Evolutionary conservation across 768 basidiomycete genomes (phyloP), one percentile per base, ranked within the genome.

Genomic region (Boletus insuetus): DNA sequence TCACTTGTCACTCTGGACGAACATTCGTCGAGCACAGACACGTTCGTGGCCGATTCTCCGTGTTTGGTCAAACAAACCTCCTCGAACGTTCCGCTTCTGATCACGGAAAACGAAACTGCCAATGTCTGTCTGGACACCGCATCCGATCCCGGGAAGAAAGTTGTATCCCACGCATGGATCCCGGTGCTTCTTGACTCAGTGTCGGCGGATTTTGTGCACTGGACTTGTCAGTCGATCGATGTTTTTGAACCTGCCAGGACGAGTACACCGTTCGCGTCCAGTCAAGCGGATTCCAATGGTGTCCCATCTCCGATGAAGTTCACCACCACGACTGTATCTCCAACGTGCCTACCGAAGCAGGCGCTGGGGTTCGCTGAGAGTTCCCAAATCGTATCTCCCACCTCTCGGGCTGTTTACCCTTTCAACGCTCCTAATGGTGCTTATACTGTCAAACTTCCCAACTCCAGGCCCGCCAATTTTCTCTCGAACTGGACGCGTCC

Each of bases 41-140:
- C 64, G 7, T 67, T 61, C 29, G 65, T 67, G 26, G 51, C 55
- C 19, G 60, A 65, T 41, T 65, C 64, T 37, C 62, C 64, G 1
- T 65, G 63, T 42, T 48, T 16, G 34, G 20, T 29, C 41, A 64
- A 59, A 45, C 53, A 40, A 14, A n/a, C 37, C 2, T 40, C 38
- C 4, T 56, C 43, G 16, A 54, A 61, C 26, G 17, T 49, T 20
- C 57, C 63, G 0, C n/a, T 47, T 37, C 46, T 58, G 31, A 22
- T 61, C 12, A 35, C 44, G 26, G 22, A 22, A n/a, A 37, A 31
- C 17, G 41, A 47, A 3, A 7, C 26, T 20, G 3, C 42, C 24
- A n/a, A 41, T 5, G 35, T 42, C 29, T 29, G 19, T 39, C 17
- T 31, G 20, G 17, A 50, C n/a, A 34, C 56, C 22, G 31, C 34